These are phyloP conservation scores for Aspergillus clavatus DNA, from an alignment of 2,329 filamentous ascomycete genomes.

Conservation along the genomic window DNA sequence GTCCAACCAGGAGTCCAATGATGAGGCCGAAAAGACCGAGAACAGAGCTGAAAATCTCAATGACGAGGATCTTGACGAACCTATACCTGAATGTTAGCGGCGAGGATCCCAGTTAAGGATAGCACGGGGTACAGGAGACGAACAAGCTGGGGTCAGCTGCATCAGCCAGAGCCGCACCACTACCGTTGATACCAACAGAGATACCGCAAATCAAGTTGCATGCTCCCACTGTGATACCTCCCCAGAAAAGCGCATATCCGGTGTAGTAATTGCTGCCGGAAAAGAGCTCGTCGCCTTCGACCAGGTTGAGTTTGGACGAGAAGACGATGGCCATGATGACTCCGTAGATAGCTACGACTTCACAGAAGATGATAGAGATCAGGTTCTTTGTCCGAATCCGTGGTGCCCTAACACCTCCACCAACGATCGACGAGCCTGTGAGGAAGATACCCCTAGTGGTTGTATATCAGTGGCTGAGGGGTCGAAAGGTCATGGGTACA, in stretches of 20 bases:
- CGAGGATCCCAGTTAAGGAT: background rate
- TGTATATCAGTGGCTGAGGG: conserved; percentile 5
- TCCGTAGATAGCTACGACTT: conserved; percentile 99
- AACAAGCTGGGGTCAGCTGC: conserved; percentile 87
- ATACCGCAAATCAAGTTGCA: conserved; percentile 97
- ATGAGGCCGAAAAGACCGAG: conserved; percentile 95
- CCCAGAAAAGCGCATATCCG: conserved; percentile 93
- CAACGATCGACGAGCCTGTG: conserved; percentile 94
- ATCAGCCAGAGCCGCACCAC: conserved; percentile 91
- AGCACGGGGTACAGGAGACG: conserved; percentile 34
- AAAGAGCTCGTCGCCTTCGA: conserved; percentile 62
- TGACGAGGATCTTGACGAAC: conserved; percentile 97
- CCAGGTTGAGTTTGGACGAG: conserved; percentile 73
- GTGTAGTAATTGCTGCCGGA: conserved; percentile 84
- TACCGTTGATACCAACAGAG: conserved; percentile 96
- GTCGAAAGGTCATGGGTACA: conserved; percentile 1
- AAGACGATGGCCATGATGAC: conserved; percentile 99
- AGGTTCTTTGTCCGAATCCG: conserved; percentile 99
- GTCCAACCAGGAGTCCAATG: conserved; percentile 80
- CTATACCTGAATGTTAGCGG: conserved; percentile 42
- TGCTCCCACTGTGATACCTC: conserved; percentile 85
- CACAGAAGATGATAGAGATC: conserved; percentile 99
- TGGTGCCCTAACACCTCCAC: conserved; percentile 91
- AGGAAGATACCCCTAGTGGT: conserved; percentile 90
- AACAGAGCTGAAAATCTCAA: conserved; percentile 98